These are phyloP conservation scores for Exophiala sp. DNA, from an alignment of 2,329 filamentous ascomycete species.

Conservation along the genomic window DNA sequence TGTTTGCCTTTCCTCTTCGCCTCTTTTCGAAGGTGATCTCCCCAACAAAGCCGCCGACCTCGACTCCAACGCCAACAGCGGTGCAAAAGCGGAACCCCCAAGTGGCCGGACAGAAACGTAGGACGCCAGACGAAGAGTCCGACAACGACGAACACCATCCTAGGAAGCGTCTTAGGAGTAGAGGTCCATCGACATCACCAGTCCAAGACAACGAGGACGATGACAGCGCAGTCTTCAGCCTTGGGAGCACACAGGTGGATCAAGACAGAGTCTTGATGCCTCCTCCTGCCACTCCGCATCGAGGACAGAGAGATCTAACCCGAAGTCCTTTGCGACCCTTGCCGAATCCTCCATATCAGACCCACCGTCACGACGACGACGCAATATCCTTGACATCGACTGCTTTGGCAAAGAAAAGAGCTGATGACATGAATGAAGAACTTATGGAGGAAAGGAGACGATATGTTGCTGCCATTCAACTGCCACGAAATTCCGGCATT, in stretches of 20 bases:
- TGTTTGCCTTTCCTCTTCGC: conserved; percentile 4
- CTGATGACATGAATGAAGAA: conserved; percentile 18
- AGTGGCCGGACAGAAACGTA: conserved; percentile 6
- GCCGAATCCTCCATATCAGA: neutral
- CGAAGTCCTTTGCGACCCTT: neutral
- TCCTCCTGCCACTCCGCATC: conserved; percentile 17
- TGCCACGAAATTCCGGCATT: conserved; percentile 39
- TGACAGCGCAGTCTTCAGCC: neutral
- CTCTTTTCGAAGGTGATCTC: neutral
- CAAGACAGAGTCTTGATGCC: conserved; percentile 25
- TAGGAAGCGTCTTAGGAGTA: conserved; percentile 7
- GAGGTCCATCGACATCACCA: neutral
- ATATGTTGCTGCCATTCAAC: conserved; percentile 35
- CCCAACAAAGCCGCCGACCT: neutral
- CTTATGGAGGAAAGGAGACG: conserved; percentile 31
- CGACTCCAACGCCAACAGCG: neutral
- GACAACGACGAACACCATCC: conserved; percentile 1
- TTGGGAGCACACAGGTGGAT: neutral
- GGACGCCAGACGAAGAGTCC: conserved; percentile 8
- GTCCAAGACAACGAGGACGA: neutral
- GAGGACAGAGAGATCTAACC: neutral
- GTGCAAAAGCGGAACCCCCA: too few species aligned
- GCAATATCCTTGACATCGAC: conserved; percentile 16
- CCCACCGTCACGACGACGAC: conserved; percentile 11
- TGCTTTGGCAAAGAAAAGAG: conserved; percentile 3